Evolutionary conservation across 768 basidiomycete genomes (phyloP), one percentile per base, ranked within the genome.

Genomic region (Epithele typhae): DNA sequence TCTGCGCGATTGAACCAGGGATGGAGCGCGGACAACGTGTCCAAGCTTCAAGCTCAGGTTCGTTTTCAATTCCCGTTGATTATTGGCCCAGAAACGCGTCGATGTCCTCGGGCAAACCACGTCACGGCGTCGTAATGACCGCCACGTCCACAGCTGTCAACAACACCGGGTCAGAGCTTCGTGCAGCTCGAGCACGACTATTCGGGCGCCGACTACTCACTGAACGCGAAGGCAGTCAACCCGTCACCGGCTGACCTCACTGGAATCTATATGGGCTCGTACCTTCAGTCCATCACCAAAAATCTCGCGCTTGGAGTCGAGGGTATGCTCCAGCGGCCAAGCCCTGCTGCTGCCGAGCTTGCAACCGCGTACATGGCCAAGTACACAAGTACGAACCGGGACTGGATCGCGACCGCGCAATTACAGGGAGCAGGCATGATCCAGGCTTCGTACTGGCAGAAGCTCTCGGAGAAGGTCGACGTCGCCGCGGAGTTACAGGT

Each of bases 371-470:
- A 90, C 67, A 75, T 92, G 42, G 83, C 84, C 40, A 93, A 92
- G 69, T 81, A 81, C 64, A 87, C 84, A 0, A 69, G 81, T 53
- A 66, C 74, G 23, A 76, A 82, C 63, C 84, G 80, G 61, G 81
- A 76, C 62, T 94, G 92, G 91, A 93, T 92, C 57, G 92, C 90
- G n/a, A 95, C 93, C 4, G 86, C 91, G 11, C 89, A 91, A 60
- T 52, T 94, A 11, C 92, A 93, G 63, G 78, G 85, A 14, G 74
- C 81, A 14, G 92, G 94, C 19, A 77, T 90, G 40, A 59, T 96
- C 21, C 88, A 93, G 66, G 81, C 93, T 23, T 94, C 92, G 8
- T 99, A 98, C 67, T 96, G 92, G 88, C 93, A 97, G 54, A 93
- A 91, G 63, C 70, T 99, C 49, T 86, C 86, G 64, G 91, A 95